phyloP scores from a whole-genome alignment of 495 filamentous ascomycete species.

The Polyplosphaeria fusca region DNA sequence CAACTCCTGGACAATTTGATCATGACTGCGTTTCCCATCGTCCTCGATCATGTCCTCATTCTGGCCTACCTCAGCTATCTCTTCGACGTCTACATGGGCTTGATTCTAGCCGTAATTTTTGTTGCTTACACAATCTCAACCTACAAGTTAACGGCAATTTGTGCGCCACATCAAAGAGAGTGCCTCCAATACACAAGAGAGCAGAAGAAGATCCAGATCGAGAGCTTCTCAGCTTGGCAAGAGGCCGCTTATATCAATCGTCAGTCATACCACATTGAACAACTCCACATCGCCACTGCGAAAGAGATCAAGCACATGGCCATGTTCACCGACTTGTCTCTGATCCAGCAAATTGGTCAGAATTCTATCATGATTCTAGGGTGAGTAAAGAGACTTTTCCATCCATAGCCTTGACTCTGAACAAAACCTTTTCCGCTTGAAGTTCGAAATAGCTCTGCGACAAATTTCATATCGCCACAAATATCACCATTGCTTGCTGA shows the following conservation, averaged over 20 bases:
- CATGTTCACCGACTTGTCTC: slow-evolving; percentile 30
- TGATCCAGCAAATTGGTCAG: background rate
- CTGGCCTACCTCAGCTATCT: slow-evolving; percentile 63
- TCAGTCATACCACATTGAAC: slow-evolving; percentile 59
- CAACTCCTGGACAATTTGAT: slow-evolving; percentile 62
- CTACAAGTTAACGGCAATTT: slow-evolving; percentile 16
- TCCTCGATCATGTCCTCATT: slow-evolving; percentile 66
- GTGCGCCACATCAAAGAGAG: slow-evolving; percentile 19
- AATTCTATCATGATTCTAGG: background rate
- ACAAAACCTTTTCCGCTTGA: too few species aligned
- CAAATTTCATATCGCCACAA: too few species aligned
- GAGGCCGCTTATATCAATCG: slow-evolving; percentile 72
- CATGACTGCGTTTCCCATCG: slow-evolving; percentile 64
- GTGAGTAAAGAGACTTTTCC: too few species aligned
- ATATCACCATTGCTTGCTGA: too few species aligned
- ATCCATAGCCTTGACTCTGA: too few species aligned
- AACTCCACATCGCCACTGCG: slow-evolving; percentile 49
- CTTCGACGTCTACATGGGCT: slow-evolving; percentile 70
- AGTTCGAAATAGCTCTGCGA: too few species aligned
- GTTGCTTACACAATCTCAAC: slow-evolving; percentile 59
- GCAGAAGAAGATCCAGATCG: slow-evolving; percentile 58
- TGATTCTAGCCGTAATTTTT: slow-evolving; percentile 62
- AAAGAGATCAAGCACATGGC: slow-evolving; percentile 32
- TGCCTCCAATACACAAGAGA: slow-evolving; percentile 46
- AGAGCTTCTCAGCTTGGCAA: slow-evolving; percentile 64